A percentile compares a stretch with the other conserved stretches of the same genome.
These are phyloP conservation scores for Arbutus unedo DNA, from an alignment of 148 eudicot genomes.

Conservation along the genomic window DNA sequence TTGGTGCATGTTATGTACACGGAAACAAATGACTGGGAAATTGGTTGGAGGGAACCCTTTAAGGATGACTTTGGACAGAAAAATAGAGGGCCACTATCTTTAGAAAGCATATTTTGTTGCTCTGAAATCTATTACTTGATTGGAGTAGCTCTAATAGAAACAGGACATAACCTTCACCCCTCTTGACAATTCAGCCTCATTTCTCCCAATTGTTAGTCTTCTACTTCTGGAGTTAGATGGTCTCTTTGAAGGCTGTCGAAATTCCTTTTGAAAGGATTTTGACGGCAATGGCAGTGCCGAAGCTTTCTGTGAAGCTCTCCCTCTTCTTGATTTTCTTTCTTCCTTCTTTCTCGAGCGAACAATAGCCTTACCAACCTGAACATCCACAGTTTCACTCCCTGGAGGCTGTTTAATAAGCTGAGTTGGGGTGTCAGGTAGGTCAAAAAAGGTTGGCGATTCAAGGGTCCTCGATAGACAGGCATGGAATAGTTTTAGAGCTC, in stretches of 20 bases:
- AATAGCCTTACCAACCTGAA: slow-evolving; percentile 29
- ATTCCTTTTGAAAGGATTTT: slow-evolving; percentile 20
- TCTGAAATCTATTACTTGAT: neutral
- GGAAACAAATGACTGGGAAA: neutral
- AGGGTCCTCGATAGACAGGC: slow-evolving; percentile 57
- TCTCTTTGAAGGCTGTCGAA: slow-evolving; percentile 28
- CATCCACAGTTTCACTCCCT: slow-evolving; percentile 15
- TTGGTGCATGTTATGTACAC: neutral
- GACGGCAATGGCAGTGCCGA: slow-evolving; percentile 10
- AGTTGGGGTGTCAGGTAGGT: slow-evolving; percentile 25
- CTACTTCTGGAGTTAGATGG: slow-evolving; percentile 31
- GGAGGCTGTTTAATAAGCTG: slow-evolving; percentile 26
- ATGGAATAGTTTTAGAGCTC: slow-evolving; percentile 64
- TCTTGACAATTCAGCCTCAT: slow-evolving; percentile 73
- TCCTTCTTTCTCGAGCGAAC: slow-evolving; percentile 59
- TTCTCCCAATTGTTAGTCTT: slow-evolving; percentile 46
- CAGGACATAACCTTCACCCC: slow-evolving; percentile 65
- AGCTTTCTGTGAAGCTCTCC: slow-evolving; percentile 29
- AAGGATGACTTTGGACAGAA: neutral
- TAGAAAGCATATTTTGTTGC: neutral
- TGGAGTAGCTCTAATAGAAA: slow-evolving; percentile 11
- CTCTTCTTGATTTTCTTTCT: slow-evolving; percentile 55
- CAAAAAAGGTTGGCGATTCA: slow-evolving; percentile 23
- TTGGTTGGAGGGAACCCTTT: neutral
- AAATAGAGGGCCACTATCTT: neutral